Evolutionary conservation across 441 rosid genomes (phyloP).

Genomic region (Hura crepitans): DNA sequence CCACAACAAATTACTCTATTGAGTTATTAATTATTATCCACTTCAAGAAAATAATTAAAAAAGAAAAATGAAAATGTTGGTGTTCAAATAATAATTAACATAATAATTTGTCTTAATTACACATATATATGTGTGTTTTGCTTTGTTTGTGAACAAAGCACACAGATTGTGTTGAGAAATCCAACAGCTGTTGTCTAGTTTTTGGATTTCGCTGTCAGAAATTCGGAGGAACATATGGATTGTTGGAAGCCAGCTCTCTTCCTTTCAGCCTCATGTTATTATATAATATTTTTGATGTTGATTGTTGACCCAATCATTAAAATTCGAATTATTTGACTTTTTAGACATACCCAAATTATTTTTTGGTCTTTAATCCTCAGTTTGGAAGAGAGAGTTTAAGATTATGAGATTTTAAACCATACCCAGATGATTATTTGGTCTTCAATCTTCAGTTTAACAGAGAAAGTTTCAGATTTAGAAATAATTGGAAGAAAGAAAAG

Average conservation of each 20-base stretch:
- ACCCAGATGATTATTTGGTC: not conserved
- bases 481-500: not conserved
- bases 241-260: constrained; percentile 6
- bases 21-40: not conserved
- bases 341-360: not conserved
- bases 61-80: not conserved
- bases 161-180: not conserved
- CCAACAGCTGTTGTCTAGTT: not conserved
- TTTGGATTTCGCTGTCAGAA: not conserved
- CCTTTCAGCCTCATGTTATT: not conserved
- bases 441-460: not conserved
- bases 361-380: not conserved
- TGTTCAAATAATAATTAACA: not conserved
- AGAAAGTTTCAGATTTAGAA: not conserved
- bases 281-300: too few relatives aligned
- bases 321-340: not conserved
- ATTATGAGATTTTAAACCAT: too few relatives aligned
- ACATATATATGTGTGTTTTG: too few relatives aligned
- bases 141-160: not conserved
- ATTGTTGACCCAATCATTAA: not conserved
- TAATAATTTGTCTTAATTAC: too few relatives aligned
- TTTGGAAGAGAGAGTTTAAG: not conserved
- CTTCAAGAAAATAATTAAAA: not conserved
- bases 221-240: constrained; percentile 7
- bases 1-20: not conserved